A percentile compares a stretch with the other conserved stretches of the same genome.
Evolutionary conservation across 495 filamentous ascomycete species (phyloP).

Genomic region (Daldinia concentrica): DNA sequence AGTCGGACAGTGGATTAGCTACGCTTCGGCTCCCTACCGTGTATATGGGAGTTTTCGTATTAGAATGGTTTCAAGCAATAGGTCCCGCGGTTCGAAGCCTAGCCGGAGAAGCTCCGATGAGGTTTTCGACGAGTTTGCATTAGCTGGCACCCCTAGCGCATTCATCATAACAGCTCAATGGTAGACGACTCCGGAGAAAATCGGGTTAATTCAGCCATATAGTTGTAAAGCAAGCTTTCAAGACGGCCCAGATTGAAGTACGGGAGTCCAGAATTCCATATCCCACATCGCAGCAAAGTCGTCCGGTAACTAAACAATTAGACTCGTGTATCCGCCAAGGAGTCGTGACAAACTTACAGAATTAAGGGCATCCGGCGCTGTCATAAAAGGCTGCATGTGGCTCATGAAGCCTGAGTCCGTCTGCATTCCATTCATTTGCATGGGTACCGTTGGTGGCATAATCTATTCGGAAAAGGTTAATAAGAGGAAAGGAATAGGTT

Average conservation of each 20-base stretch:
- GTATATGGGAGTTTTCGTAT: neutral
- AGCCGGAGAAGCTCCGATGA: neutral
- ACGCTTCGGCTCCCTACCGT: neutral
- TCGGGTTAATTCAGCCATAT: neutral
- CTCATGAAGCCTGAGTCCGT: constrained; percentile 28
- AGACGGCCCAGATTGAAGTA: constrained; percentile 8
- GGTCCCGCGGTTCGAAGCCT: neutral
- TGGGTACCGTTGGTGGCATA: constrained; percentile 23
- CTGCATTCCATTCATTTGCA: constrained; percentile 30
- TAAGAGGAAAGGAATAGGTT: neutral
- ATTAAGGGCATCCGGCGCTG: constrained; percentile 29
- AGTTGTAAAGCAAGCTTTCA: neutral
- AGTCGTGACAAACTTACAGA: constrained; percentile 22
- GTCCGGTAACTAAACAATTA: constrained; percentile 33
- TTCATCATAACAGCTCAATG: neutral
- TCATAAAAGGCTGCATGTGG: constrained; percentile 36
- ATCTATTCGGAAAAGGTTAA: constrained; percentile 32
- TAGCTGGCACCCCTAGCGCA: neutral
- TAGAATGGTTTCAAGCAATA: neutral
- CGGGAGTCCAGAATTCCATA: constrained; percentile 42
- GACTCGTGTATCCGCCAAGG: neutral
- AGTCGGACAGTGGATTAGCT: neutral
- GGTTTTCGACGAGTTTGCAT: neutral
- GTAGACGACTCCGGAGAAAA: neutral
- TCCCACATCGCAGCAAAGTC: constrained; percentile 42